Base-by-base conservation (phyloP, 805 yeast genomes). In the Metschnikowia amazonensis region DNA sequence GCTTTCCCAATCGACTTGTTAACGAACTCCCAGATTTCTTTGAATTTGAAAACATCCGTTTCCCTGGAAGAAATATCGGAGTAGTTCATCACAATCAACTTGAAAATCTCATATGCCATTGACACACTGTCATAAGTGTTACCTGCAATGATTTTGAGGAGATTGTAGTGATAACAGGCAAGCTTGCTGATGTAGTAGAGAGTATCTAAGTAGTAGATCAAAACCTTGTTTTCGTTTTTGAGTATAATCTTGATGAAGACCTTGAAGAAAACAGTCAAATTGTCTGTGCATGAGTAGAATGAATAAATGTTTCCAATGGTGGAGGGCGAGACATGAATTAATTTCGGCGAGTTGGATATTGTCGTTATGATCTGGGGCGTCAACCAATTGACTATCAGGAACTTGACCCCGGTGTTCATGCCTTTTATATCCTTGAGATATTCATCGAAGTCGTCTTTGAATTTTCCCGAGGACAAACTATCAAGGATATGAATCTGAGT, bases 361-460 rank as follows among this genome's bases (percentile, higher is more conserved):
- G 62, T 60, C 0, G 60, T 47, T 48, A 76, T 75, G 16, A 76
- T 57, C 33, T 65, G 68, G 20, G 66, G 66, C 3, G 80, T 67
- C 36, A 74, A 59, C 79, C 80, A 75, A 52, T 76, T 78, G 2
- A 74, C 68, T 4, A 74, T 57, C 48, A 75, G 63, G 43, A 72
- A 74, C 48, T 69, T 69, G 7, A 73, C 62, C 13, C 80, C 79
- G 11, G 70, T 66, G 17, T 75, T 71, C 16, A 67, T 53, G 1
- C 41, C 42, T 3, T 48, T 42, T 8, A 65, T 48, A 17, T 49
- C 54, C 13, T 6, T 31, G 1, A 50, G 40, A 25, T 35, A 42
- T 4, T 50, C 45, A 2, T 46, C 37, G 18, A 46, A 56, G 8
- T 45, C 36, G 4, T 43, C 44, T 3, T 49, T 56, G 30, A 59